Percentiles rank a stretch among this genome's conserved stretches.
These are phyloP conservation scores for Acanthamoeba castellanii DNA, from an alignment of 208 protist genomes.

Conservation along the genomic window DNA sequence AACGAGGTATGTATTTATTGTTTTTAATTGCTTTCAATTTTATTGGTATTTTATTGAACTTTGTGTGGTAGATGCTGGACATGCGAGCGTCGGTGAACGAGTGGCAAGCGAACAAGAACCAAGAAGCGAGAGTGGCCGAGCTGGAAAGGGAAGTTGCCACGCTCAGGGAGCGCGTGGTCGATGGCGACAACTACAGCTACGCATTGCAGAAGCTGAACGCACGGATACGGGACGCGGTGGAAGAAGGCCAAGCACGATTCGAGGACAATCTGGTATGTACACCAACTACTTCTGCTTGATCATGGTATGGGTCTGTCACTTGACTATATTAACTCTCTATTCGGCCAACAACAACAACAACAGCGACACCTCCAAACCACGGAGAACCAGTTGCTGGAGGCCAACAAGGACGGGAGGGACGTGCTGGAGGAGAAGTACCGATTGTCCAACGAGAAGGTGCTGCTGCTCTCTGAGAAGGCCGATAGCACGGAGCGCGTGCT, in stretches of 20 bases:
- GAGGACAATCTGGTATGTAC: conserved; percentile 42
- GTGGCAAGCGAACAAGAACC: conserved; percentile 47
- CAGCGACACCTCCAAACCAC: not conserved
- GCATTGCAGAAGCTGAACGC: not conserved
- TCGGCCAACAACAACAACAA: not conserved
- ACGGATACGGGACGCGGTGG: not conserved
- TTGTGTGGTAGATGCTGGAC: not conserved
- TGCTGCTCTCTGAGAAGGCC: conserved; percentile 61
- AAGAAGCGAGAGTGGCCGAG: conserved; percentile 8
- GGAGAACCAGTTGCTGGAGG: conserved; percentile 37
- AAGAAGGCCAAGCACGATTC: conserved; percentile 66
- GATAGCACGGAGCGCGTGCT: conserved; percentile 37
- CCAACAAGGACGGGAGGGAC: not conserved
- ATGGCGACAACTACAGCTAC: conserved; percentile 32
- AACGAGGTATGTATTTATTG: not conserved
- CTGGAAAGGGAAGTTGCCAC: conserved; percentile 52
- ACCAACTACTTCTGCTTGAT: not conserved
- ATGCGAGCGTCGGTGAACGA: conserved; percentile 53
- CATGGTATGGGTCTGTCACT: not conserved
- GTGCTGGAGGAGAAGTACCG: conserved; percentile 68
- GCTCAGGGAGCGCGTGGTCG: conserved; percentile 19
- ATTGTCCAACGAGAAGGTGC: conserved; percentile 70
- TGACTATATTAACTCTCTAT: not conserved
- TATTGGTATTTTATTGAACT: no score
- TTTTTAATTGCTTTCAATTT: not conserved